Percentiles rank a stretch among this genome's conserved stretches.
These are phyloP conservation scores for Biscogniauxia marginata DNA, from an alignment of 2,329 filamentous ascomycete species.

Conservation along the genomic window DNA sequence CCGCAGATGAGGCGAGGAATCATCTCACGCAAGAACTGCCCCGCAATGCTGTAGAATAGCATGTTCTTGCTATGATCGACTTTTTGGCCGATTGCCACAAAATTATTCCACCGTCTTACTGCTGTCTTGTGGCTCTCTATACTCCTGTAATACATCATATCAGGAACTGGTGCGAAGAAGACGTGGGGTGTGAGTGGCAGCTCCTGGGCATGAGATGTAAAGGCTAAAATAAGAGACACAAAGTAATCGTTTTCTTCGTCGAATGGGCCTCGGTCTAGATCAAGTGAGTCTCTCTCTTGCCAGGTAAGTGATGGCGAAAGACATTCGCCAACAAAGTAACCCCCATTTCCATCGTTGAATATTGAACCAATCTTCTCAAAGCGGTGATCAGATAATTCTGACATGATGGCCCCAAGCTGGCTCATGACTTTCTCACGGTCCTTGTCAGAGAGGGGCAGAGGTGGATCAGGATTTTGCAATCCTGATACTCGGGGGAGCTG, in stretches of 20 bases:
- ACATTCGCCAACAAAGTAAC: neutral
- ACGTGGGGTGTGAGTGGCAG: neutral
- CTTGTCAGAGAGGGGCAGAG: neutral
- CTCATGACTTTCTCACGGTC: neutral
- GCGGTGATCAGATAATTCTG: neutral
- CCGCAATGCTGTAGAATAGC: neutral
- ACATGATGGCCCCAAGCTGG: neutral
- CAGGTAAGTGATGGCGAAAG: neutral
- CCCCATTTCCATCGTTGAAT: neutral
- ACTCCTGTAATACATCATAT: neutral
- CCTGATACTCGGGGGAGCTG: neutral
- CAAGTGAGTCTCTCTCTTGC: neutral
- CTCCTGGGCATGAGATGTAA: neutral
- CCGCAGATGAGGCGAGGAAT: neutral
- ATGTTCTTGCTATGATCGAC: neutral
- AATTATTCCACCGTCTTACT: neutral
- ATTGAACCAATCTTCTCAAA: neutral
- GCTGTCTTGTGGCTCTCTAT: neutral
- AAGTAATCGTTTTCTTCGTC: neutral
- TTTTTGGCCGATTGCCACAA: neutral
- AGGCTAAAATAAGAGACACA: neutral
- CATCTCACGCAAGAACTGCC: neutral
- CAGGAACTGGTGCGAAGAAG: neutral
- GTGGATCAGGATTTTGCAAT: neutral
- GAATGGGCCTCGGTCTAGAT: neutral